Conservation (phyloP, 371 early-diverging fungal species). For the Mortierella sp. region DNA sequence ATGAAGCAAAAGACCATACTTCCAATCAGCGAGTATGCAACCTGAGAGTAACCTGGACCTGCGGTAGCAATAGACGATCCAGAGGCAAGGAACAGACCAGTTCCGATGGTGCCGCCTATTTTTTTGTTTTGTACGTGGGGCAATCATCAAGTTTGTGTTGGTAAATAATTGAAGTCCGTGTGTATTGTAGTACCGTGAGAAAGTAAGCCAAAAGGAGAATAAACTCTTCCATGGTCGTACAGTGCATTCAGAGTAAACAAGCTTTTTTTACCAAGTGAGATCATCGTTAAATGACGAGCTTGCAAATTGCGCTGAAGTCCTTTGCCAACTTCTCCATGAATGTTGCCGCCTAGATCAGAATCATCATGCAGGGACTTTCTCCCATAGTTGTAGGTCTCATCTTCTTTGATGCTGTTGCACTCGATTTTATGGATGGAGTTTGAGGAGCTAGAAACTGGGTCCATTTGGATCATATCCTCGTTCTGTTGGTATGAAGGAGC, state of each 20-base stretch:
- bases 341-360: conserved; percentile 29
- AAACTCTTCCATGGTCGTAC: neutral
- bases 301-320: conserved; percentile 71
- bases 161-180: neutral
- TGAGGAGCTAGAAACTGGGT: neutral
- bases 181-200: neutral
- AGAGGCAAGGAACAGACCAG: conserved; percentile 90
- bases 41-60: conserved; percentile 85
- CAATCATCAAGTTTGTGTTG: neutral
- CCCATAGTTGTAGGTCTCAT: neutral
- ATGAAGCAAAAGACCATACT: conserved; percentile 87
- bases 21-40: conserved; percentile 81
- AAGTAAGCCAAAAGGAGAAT: neutral
- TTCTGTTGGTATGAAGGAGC: neutral
- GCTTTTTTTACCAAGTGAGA: conserved; percentile 68
- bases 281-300: conserved; percentile 86
- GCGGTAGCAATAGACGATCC: conserved; percentile 81
- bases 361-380: conserved; percentile 30
- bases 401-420: conserved; percentile 8
- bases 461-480: conserved; percentile 13
- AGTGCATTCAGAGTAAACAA: neutral
- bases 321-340: conserved; percentile 25
- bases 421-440: neutral
- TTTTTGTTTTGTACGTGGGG: neutral
- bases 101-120: conserved; percentile 84